Conservation (phyloP, 106 monocot species). For the Ottelia alismoides region DNA sequence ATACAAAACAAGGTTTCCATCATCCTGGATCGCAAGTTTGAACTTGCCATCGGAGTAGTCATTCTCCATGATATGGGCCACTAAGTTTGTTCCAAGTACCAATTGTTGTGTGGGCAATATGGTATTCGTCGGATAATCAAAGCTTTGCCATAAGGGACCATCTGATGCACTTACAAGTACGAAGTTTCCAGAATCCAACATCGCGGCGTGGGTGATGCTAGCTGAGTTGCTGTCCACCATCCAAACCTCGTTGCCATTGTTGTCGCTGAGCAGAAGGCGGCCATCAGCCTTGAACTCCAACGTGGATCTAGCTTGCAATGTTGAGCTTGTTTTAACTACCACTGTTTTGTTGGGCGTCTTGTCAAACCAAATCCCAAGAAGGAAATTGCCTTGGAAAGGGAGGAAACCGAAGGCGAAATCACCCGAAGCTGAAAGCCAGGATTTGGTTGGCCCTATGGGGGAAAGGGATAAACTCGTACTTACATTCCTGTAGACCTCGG, state of each 20-base stretch:
- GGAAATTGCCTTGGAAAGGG: too few relatives aligned
- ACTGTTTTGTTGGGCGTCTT: neutral
- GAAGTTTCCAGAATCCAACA: too few relatives aligned
- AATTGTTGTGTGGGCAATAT: conserved; percentile 1
- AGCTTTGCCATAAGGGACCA: too few relatives aligned
- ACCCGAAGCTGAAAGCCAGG: neutral
- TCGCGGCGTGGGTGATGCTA: too few relatives aligned
- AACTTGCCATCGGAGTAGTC: conserved; percentile 7
- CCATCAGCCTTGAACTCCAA: neutral
- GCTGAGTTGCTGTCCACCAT: too few relatives aligned
- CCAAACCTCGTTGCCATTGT: too few relatives aligned
- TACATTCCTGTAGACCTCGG: too few relatives aligned
- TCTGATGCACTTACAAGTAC: too few relatives aligned
- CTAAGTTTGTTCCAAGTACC: neutral
- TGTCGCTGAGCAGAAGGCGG: too few relatives aligned
- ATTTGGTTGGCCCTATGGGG: neutral
- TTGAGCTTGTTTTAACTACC: neutral
- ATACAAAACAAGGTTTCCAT: conserved; percentile 9
- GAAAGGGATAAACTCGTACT: neutral
- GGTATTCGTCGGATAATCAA: too few relatives aligned
- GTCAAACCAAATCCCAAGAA: too few relatives aligned
- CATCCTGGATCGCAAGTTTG: neutral
- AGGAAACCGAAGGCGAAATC: too few relatives aligned
- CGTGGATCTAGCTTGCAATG: neutral
- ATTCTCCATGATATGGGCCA: neutral